Conservation (phyloP, 1,139 yeast species). For the Saccharomyces hybrid region DNA sequence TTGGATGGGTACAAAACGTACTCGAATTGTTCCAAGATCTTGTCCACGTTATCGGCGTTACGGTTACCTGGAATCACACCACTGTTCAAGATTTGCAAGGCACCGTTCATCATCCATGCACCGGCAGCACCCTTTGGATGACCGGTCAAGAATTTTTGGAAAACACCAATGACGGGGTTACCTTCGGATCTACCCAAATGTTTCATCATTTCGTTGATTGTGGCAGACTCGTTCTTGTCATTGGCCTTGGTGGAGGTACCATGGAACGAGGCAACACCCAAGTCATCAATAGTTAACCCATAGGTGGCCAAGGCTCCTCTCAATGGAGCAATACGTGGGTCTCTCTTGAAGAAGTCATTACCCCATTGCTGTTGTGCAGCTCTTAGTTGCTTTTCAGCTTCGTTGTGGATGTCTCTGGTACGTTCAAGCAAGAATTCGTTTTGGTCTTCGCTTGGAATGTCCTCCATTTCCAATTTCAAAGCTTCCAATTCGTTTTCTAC, state of each 20-base stretch:
- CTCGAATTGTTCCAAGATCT: conserved; percentile 70
- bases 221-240: conserved; percentile 93
- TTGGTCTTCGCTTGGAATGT: conserved; percentile 43
- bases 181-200: conserved; percentile 97
- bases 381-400: conserved; percentile 74
- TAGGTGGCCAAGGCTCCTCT: conserved; percentile 95
- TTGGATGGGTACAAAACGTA: conserved; percentile 91
- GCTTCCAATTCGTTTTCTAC: conserved; percentile 70
- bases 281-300: conserved; percentile 87
- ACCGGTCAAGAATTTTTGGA: conserved; percentile 98
- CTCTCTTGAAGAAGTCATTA: conserved; percentile 83
- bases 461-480: conserved; percentile 62
- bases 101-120: conserved; percentile 99
- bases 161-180: conserved; percentile 94
- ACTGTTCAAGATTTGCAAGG: conserved; percentile 80
- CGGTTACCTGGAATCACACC: conserved; percentile 98
- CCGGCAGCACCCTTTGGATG: conserved; percentile 99
- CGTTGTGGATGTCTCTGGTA: conserved; percentile 78
- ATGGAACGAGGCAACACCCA: conserved; percentile 98
- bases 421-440: conserved; percentile 64
- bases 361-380: conserved; percentile 94
- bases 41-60: conserved; percentile 94
- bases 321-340: conserved; percentile 91
- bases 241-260: conserved; percentile 98
- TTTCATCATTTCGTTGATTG: conserved; percentile 83